These are phyloP conservation scores for Plasmodium malariae DNA, from an alignment of 169 alveolate species.

Conservation along the genomic window DNA sequence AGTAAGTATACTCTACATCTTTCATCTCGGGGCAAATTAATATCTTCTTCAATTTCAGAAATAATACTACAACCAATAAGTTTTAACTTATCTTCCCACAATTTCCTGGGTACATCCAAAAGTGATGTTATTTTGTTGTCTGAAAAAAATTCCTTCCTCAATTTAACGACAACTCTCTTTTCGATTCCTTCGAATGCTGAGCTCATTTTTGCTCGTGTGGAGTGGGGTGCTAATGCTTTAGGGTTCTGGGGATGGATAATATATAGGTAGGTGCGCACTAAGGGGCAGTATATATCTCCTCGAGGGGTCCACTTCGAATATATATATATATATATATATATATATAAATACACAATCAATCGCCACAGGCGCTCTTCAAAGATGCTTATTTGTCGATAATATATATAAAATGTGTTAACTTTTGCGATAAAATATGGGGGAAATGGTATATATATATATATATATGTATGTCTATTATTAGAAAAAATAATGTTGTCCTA, in stretches of 20 bases:
- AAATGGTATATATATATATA: too few species aligned
- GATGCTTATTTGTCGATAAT: too few species aligned
- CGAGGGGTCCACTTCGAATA: too few species aligned
- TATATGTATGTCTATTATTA: too few species aligned
- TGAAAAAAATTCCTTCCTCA: slow-evolving; percentile 19
- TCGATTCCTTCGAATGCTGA: slow-evolving; percentile 62
- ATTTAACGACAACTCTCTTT: slow-evolving; percentile 40
- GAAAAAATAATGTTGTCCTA: too few species aligned
- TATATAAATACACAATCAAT: too few species aligned
- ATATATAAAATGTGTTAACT: too few species aligned
- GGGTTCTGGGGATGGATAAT: not conserved
- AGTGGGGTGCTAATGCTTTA: not conserved
- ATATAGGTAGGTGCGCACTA: not conserved
- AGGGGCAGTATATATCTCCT: too few species aligned
- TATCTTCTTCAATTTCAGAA: slow-evolving; percentile 53
- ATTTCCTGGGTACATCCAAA: slow-evolving; percentile 24
- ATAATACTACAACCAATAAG: slow-evolving; percentile 55
- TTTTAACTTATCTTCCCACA: slow-evolving; percentile 43
- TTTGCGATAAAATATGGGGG: too few species aligned
- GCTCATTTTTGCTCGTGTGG: slow-evolving; percentile 25
- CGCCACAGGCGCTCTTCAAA: too few species aligned
- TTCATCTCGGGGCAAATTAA: slow-evolving; percentile 5
- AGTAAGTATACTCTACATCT: slow-evolving; percentile 50
- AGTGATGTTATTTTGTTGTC: slow-evolving; percentile 14
- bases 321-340: too few species aligned